Evolutionary conservation across 2,329 filamentous ascomycete genomes (phyloP).

Genomic region (Parastagonospora avenae): DNA sequence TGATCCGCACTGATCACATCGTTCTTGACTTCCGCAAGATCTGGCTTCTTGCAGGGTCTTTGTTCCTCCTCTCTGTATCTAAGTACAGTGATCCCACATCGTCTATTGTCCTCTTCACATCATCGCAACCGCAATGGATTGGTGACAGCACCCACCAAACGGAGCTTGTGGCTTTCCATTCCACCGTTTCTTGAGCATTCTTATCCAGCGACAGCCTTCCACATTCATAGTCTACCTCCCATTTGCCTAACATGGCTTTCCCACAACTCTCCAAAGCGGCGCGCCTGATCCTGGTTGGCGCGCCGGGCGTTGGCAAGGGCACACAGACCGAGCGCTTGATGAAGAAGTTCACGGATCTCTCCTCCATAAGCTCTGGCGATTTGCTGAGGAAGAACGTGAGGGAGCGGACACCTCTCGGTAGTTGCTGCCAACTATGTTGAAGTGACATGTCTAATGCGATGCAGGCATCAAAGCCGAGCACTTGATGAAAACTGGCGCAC

Average conservation of each 20-base stretch:
- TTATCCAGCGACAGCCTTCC: not conserved
- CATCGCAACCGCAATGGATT: constrained; percentile 19
- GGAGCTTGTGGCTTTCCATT: constrained; percentile 23
- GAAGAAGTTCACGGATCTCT: constrained; percentile 82
- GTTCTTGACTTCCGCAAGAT: too few species aligned
- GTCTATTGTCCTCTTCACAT: not conserved
- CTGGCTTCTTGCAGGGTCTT: too few species aligned
- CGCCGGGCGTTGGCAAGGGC: constrained; percentile 95
- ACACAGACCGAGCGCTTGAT: constrained; percentile 92
- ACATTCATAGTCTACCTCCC: not conserved
- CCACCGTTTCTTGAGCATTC: not conserved
- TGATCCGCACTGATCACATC: too few species aligned
- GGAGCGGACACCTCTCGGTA: constrained; percentile 82
- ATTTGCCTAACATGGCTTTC: constrained; percentile 25
- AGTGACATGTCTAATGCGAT: constrained; percentile 12
- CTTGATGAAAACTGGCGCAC: constrained; percentile 82
- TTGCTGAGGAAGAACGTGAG: constrained; percentile 92
- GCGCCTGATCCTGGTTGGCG: constrained; percentile 91
- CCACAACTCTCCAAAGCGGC: constrained; percentile 66
- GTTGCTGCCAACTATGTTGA: constrained; percentile 12
- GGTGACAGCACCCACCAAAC: constrained; percentile 18
- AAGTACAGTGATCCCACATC: not conserved
- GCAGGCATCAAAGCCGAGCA: constrained; percentile 87
- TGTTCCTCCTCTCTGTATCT: too few species aligned
- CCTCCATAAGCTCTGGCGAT: constrained; percentile 92